Conservation (phyloP, 495 filamentous ascomycete genomes). For the Xylaria palmicola region DNA sequence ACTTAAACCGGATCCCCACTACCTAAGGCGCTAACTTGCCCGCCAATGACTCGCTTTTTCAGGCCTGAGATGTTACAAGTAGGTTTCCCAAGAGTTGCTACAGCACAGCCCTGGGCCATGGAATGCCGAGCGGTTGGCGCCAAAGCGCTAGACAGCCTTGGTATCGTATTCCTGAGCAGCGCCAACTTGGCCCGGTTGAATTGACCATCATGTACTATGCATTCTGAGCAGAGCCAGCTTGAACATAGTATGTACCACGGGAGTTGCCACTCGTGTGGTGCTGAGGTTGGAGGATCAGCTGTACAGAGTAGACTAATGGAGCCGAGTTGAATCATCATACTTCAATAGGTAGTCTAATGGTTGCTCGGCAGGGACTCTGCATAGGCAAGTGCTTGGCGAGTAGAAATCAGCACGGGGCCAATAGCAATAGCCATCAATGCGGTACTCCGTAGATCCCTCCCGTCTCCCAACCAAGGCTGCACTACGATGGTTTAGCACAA, state of each 20-base stretch:
- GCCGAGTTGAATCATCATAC: background rate
- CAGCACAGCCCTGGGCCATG: background rate
- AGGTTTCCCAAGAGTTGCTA: background rate
- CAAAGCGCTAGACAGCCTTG: background rate
- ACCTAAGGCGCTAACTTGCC: background rate
- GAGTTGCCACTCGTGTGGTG: constrained; percentile 5
- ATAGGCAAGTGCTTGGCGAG: too few species aligned
- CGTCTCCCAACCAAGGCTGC: background rate
- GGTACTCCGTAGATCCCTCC: too few species aligned
- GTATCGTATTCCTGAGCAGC: background rate
- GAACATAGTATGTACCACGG: too few species aligned
- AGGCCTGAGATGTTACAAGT: background rate
- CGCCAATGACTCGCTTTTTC: background rate
- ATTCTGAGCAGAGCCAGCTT: too few species aligned
- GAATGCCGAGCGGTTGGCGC: background rate
- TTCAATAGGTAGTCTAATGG: too few species aligned
- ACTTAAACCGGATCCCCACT: background rate
- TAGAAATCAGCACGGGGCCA: too few species aligned
- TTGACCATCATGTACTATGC: too few species aligned
- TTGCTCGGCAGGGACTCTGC: too few species aligned
- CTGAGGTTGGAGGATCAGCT: constrained; percentile 4
- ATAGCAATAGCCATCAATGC: too few species aligned
- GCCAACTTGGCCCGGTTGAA: background rate
- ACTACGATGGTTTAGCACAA: background rate
- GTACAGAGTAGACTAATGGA: background rate